A percentile compares a stretch with the other conserved stretches of the same genome.
phyloP scores from a whole-genome alignment of 2,329 filamentous ascomycete species.

The Trichocomaceae sp. region DNA sequence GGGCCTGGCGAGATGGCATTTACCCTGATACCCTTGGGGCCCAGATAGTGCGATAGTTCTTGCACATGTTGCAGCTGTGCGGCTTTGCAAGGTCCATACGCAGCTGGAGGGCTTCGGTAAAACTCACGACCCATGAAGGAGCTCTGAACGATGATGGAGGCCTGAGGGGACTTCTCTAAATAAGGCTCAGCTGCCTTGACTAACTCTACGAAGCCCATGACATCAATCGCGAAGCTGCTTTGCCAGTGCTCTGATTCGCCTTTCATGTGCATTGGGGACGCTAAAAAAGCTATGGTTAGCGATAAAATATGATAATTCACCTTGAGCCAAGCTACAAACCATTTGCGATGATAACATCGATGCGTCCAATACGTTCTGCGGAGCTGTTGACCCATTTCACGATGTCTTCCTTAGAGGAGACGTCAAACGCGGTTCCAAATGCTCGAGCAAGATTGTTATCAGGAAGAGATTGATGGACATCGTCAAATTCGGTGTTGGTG shows the following conservation, averaged over 20 bases:
- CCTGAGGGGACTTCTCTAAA: constrained; percentile 14
- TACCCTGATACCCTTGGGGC: constrained; percentile 22
- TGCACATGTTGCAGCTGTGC: constrained; percentile 21
- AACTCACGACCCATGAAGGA: constrained; percentile 21
- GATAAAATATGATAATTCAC: not conserved
- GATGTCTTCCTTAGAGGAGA: constrained; percentile 13
- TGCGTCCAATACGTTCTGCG: constrained; percentile 9
- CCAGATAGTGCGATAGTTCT: constrained; percentile 19
- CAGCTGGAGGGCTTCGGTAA: constrained; percentile 18
- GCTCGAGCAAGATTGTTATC: constrained; percentile 10
- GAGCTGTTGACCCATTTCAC: constrained; percentile 16
- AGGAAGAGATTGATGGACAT: constrained; percentile 12
- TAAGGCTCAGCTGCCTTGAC: constrained; percentile 14
- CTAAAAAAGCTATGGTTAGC: not conserved
- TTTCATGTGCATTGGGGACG: constrained; percentile 18
- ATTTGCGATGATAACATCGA: constrained; percentile 20
- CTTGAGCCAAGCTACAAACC: constrained; percentile 8
- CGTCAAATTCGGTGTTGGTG: constrained; percentile 14
- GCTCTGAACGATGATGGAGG: constrained; percentile 18
- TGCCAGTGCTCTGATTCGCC: constrained; percentile 15
- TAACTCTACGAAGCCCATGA: constrained; percentile 19
- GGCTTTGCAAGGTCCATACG: constrained; percentile 20
- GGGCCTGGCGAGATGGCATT: constrained; percentile 26
- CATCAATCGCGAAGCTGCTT: constrained; percentile 15
- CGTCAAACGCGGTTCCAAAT: constrained; percentile 16